These are phyloP conservation scores for Helicostylum pulchrum DNA, from an alignment of 192 early-diverging fungal genomes.

Conservation along the genomic window DNA sequence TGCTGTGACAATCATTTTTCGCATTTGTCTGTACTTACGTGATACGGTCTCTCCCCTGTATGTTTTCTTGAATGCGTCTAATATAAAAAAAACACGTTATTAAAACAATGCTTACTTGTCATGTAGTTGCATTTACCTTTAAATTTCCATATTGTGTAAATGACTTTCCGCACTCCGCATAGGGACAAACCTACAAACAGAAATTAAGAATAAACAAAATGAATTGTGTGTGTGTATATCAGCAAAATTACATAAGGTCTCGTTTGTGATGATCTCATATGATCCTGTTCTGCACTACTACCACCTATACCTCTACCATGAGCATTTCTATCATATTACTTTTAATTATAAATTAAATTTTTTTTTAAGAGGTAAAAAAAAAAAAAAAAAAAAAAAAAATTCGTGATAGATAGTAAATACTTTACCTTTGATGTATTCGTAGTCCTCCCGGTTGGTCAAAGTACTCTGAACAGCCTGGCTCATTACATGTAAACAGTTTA, in stretches of 20 bases:
- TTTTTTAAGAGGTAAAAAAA: no score
- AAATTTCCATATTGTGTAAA: constrained; percentile 19
- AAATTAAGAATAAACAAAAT: not conserved
- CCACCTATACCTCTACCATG: not conserved
- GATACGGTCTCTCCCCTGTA: constrained; percentile 20
- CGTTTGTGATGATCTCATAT: not conserved
- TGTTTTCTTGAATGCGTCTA: constrained; percentile 24
- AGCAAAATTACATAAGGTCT: constrained; percentile 8
- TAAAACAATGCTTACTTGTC: not conserved
- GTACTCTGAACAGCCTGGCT: constrained; percentile 10
- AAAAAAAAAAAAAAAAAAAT: not conserved
- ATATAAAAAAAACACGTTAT: not conserved
- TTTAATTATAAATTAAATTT: not conserved
- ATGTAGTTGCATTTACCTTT: not conserved
- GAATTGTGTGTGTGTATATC: not conserved
- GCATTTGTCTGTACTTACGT: constrained; percentile 4
- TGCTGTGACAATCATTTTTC: not conserved
- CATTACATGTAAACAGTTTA: constrained; percentile 14
- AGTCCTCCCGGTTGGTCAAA: constrained; percentile 2
- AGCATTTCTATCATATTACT: not conserved
- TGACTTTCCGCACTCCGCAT: constrained; percentile 2
- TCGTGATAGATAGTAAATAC: not conserved
- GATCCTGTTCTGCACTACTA: no score
- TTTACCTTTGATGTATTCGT: constrained; percentile 14
- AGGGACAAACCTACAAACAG: constrained; percentile 2